A percentile compares a stretch with the other conserved stretches of the same genome.
Evolutionary conservation across 495 filamentous ascomycete species (phyloP).

Genomic region (Jackrogersella minutella): DNA sequence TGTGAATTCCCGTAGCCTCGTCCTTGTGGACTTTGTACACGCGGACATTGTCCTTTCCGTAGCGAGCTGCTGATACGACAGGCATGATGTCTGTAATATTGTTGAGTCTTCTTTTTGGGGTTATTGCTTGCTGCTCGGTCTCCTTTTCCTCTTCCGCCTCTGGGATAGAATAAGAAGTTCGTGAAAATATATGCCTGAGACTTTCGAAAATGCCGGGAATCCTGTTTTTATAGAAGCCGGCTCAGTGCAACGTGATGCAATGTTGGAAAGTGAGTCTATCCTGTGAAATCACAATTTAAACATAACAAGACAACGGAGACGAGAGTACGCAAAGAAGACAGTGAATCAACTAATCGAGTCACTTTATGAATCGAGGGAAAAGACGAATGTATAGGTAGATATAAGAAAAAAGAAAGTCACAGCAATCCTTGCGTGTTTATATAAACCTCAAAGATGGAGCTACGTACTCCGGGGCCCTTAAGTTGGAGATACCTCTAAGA

Average conservation of each 20-base stretch:
- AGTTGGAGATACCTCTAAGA: conserved; percentile 10
- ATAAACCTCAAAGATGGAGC: conserved; percentile 6
- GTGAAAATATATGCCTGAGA: conserved; percentile 3
- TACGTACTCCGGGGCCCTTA: conserved; percentile 21
- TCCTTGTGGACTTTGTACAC: conserved; percentile 92
- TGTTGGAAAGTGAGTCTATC: conserved; percentile 26
- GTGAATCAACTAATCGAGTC: conserved; percentile 19
- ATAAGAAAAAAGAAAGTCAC: not conserved
- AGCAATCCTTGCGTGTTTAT: conserved; percentile 22
- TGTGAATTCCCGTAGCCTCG: conserved; percentile 75
- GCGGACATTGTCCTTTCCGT: conserved; percentile 98
- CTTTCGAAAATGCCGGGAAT: conserved; percentile 15
- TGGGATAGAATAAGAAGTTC: conserved; percentile 3
- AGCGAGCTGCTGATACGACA: conserved; percentile 75
- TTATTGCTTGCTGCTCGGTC: conserved; percentile 8
- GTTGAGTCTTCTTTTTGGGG: not conserved
- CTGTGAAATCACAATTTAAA: conserved; percentile 28
- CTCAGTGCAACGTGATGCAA: conserved; percentile 31
- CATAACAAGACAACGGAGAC: conserved; percentile 10
- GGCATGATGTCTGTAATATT: conserved; percentile 53
- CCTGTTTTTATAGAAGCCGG: conserved; percentile 20
- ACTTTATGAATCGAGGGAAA: conserved; percentile 22
- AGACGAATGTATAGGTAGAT: conserved; percentile 7
- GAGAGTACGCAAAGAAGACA: not conserved
- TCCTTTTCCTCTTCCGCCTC: not conserved